Conservation (phyloP, 2,329 filamentous ascomycete species). For the Fusarium annulatum region DNA sequence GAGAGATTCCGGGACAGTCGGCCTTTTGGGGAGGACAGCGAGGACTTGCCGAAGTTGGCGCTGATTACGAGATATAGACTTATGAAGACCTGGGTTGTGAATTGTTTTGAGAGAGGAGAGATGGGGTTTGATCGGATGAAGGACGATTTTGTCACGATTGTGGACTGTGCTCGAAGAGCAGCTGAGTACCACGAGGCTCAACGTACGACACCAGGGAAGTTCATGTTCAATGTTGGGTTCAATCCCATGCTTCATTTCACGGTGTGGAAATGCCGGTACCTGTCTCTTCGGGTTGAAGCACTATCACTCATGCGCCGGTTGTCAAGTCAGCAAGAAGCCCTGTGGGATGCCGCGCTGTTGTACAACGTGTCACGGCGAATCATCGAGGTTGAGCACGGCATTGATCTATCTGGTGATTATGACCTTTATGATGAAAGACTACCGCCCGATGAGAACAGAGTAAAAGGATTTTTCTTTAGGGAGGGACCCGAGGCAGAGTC, state of each 20-base stretch:
- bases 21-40: neutral
- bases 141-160: conserved; percentile 47
- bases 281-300: conserved; percentile 50
- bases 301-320: conserved; percentile 48
- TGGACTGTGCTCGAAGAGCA: conserved; percentile 42
- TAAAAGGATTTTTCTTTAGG: conserved; percentile 33
- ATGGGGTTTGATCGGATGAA: conserved; percentile 50
- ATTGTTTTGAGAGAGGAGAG: conserved; percentile 47
- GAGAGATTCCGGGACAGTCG: neutral
- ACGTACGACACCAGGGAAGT: conserved; percentile 37
- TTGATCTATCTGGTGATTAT: conserved; percentile 41
- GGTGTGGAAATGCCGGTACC: conserved; percentile 53
- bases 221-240: conserved; percentile 57
- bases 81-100: conserved; percentile 49
- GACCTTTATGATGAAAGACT: neutral
- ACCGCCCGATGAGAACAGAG: conserved; percentile 30
- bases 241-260: conserved; percentile 53
- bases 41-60: conserved; percentile 24
- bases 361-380: conserved; percentile 47
- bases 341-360: conserved; percentile 52
- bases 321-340: conserved; percentile 48
- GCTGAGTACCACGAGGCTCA: neutral
- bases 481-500: neutral
- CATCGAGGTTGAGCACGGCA: conserved; percentile 54
- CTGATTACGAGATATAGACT: conserved; percentile 49